Percentiles rank a stretch among this genome's conserved stretches.
phyloP scores from a whole-genome alignment of 306 rosid genomes.

The Fragaria nilgerrensis region DNA sequence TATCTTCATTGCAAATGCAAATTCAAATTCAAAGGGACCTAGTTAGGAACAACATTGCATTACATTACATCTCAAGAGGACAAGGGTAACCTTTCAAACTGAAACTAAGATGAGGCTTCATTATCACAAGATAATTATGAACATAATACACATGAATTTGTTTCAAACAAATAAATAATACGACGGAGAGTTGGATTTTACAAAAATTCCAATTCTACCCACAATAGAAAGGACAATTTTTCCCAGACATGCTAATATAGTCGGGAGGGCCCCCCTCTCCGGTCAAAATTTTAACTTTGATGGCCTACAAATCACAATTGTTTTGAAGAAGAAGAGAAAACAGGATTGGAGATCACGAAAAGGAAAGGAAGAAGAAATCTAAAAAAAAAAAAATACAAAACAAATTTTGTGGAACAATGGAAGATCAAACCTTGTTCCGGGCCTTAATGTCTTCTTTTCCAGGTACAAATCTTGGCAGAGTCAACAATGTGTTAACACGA shows the following conservation, averaged over 20 bases:
- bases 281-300: constrained; percentile 31
- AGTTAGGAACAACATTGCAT: neutral
- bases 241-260: constrained; percentile 81
- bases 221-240: constrained; percentile 33
- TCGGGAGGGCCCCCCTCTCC: constrained; percentile 51
- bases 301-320: constrained; percentile 27
- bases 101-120: constrained; percentile 17
- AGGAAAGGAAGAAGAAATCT: constrained; percentile 15
- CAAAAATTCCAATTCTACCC: constrained; percentile 45
- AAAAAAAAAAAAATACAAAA: constrained; percentile 29
- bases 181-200: constrained; percentile 38
- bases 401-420: constrained; percentile 9
- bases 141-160: constrained; percentile 8
- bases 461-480: constrained; percentile 87
- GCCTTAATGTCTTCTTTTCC: constrained; percentile 56
- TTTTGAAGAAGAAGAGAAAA: constrained; percentile 25
- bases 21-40: neutral
- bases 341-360: constrained; percentile 8
- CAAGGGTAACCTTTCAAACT: neutral
- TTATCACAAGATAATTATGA: constrained; percentile 34
- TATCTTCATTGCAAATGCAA: neutral
- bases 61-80: neutral
- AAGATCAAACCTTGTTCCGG: constrained; percentile 23
- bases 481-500: constrained; percentile 88
- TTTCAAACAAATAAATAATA: constrained; percentile 10